Evolutionary conservation across 1,284 basidiomycete species (phyloP).

Genomic region (Xanthoconium separans): DNA sequence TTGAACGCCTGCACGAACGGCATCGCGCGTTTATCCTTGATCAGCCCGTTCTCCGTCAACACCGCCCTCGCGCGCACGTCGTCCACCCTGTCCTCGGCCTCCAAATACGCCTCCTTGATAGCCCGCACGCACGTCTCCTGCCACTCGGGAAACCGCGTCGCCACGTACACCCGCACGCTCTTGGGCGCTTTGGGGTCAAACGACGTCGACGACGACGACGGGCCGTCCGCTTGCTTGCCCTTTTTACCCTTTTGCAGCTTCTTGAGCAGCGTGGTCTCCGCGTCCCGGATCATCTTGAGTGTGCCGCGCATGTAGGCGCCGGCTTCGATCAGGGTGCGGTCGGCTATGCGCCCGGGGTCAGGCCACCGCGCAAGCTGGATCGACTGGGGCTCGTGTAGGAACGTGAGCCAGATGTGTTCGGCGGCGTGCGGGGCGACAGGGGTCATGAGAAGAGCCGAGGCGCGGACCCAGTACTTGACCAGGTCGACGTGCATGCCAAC

Average conservation of each 20-base stretch:
- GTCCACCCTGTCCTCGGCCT: slow-evolving; percentile 68
- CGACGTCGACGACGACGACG: slow-evolving; percentile 34
- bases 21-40: slow-evolving; percentile 97
- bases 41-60: slow-evolving; percentile 74
- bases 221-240: slow-evolving; percentile 35
- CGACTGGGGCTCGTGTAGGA: slow-evolving; percentile 74
- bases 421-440: slow-evolving; percentile 96
- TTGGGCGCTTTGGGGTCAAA: slow-evolving; percentile 87
- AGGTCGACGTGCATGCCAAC: slow-evolving; percentile 90
- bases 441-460: slow-evolving; percentile 76
- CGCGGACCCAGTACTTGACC: slow-evolving; percentile 78
- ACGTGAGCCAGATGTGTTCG: slow-evolving; percentile 84
- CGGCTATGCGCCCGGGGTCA: slow-evolving; percentile 53
- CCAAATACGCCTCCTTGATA: slow-evolving; percentile 71
- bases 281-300: slow-evolving; percentile 89
- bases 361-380: slow-evolving; percentile 87
- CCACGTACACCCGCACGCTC: slow-evolving; percentile 86
- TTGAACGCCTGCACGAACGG: slow-evolving; percentile 94
- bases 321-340: slow-evolving; percentile 66
- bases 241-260: slow-evolving; percentile 68
- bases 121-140: slow-evolving; percentile 82
- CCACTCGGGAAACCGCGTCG: slow-evolving; percentile 92
- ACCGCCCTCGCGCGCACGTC: slow-evolving; percentile 78
- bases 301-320: slow-evolving; percentile 83
- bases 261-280: slow-evolving; percentile 79